Conservation (phyloP, 352 stramenopile genomes). For the Phytophthora pseudosyringae region DNA sequence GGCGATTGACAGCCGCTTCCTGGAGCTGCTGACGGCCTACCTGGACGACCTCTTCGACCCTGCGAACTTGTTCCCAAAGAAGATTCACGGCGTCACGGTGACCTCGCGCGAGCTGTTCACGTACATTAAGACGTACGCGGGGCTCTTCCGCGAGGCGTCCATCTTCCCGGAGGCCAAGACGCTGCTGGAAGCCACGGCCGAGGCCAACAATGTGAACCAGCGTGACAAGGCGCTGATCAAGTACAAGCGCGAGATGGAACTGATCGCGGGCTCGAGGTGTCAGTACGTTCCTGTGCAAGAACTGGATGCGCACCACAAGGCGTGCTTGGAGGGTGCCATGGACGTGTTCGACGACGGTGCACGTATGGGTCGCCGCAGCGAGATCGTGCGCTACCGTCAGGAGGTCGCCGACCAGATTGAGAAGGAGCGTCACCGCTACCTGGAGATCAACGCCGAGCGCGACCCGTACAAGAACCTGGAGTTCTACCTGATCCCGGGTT, state of each 20-base stretch:
- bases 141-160: constrained; percentile 95
- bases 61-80: constrained; percentile 91
- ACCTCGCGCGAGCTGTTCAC: constrained; percentile 94
- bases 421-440: constrained; percentile 90
- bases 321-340: constrained; percentile 84
- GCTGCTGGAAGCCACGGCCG: constrained; percentile 96
- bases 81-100: constrained; percentile 94
- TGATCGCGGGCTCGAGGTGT: constrained; percentile 83
- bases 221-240: constrained; percentile 80
- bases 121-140: constrained; percentile 97
- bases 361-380: constrained; percentile 94
- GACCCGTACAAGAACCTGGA: constrained; percentile 96
- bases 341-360: constrained; percentile 94
- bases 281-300: constrained; percentile 91
- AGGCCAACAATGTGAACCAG: constrained; percentile 98
- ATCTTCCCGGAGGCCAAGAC: constrained; percentile 98
- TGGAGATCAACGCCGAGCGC: constrained; percentile 94
- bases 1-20: constrained; percentile 95
- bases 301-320: constrained; percentile 89
- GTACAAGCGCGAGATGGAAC: constrained; percentile 97
- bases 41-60: constrained; percentile 94
- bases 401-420: constrained; percentile 90
- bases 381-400: constrained; percentile 90
- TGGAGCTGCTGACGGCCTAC: constrained; percentile 95
- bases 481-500: constrained; percentile 94